Evolutionary conservation across 1,284 basidiomycete species (phyloP), one percentile per base, ranked within the genome.

Genomic region (Heliocybe sulcata): DNA sequence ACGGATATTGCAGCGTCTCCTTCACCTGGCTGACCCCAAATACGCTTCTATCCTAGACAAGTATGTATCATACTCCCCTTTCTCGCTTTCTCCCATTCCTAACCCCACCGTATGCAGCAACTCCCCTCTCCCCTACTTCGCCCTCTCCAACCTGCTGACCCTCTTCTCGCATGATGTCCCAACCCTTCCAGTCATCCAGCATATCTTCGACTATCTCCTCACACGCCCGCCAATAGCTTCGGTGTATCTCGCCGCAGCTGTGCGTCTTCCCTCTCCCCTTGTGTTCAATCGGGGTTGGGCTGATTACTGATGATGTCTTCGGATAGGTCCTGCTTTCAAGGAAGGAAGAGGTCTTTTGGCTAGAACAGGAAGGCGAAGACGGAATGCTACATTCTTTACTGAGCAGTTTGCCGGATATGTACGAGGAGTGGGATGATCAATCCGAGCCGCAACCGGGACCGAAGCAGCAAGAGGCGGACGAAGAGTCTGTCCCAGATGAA

Each of bases 81-180:
- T 56, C 20, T 52, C 45, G 22, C 25, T 54, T 47, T 48, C 23
- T 42, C 33, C 25, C 52, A 31, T 26, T 51, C 56, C 51, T 60
- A 26, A 58, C 42, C 47, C 22, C 51, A 45, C 19, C 55, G 57
- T 14, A 1, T 19, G 35, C 56, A 81, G 80, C 51, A 72, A 72
- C 22, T 79, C 86, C 0, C 83, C 87, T 0, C 72, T 93, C 2
- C 92, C 92, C 0, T 92, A 90, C 68, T 94, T 90, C 65, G 92
- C 93, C 0, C 79, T 98, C 8, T 91, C 93, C 11, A 93, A 94
- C 73, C 80, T 97, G 35, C 75, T 98, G 35, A 96, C 94, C 0
- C 77, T 97, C 27, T 91, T 97, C 69, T 87, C 94, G 3, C 94
- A 98, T 68, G 93, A 96, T 63, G 79, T 92, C 55, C 90, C 92